phyloP scores from a whole-genome alignment of 805 yeast species.

The Zygotorulaspora chibaensis region DNA sequence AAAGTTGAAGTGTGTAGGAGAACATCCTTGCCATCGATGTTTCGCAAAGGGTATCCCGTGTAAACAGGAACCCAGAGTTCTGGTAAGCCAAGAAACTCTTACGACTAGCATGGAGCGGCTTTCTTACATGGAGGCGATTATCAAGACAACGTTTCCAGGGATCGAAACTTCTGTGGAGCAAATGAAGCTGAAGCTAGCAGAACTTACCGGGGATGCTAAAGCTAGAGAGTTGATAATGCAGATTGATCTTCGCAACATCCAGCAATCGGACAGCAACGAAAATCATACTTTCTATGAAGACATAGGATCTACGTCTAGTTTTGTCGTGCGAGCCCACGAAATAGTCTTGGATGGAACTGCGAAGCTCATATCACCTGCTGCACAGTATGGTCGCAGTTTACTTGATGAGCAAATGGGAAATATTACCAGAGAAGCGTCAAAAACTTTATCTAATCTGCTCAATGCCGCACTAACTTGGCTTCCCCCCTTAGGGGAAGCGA shows the following conservation, averaged over 20 bases:
- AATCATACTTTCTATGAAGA: constrained; percentile 11
- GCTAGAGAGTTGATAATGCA: constrained; percentile 10
- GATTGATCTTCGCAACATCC: constrained; percentile 8
- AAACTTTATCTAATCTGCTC: constrained; percentile 1
- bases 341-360: constrained; percentile 7
- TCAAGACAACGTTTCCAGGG: constrained; percentile 10
- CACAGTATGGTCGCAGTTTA: neutral
- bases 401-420: constrained; percentile 1
- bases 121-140: constrained; percentile 11
- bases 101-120: constrained; percentile 5
- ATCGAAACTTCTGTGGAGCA: constrained; percentile 8
- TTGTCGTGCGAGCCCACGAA: constrained; percentile 10
- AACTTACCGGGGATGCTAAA: constrained; percentile 7
- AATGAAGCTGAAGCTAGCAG: constrained; percentile 9
- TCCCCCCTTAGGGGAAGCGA: constrained; percentile 6
- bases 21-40: constrained; percentile 9
- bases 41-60: constrained; percentile 4
- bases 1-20: constrained; percentile 10
- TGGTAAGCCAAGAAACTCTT: constrained; percentile 5
- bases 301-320: constrained; percentile 11
- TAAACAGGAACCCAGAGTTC: constrained; percentile 6
- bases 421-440: constrained; percentile 3
- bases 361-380: neutral
- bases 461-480: constrained; percentile 6
- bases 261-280: constrained; percentile 7